Evolutionary conservation across 176 grass and related monocot species (phyloP).

Genomic region (Oryza punctata): DNA sequence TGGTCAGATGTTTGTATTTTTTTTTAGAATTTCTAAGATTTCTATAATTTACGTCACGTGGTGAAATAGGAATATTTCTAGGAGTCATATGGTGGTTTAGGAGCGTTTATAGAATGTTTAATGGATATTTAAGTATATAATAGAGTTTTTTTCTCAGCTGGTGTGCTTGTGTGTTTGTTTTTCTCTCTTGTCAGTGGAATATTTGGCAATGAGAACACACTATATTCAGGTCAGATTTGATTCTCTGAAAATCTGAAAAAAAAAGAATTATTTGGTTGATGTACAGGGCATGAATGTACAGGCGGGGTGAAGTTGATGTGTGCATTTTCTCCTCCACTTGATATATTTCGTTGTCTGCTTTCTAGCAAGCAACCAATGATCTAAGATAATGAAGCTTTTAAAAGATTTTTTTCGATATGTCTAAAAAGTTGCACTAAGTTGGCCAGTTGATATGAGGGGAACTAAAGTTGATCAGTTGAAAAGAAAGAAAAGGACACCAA

Average conservation of each 20-base stretch:
- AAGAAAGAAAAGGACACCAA: background rate
- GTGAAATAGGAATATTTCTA: no score
- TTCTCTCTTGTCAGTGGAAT: background rate
- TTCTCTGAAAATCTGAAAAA: background rate
- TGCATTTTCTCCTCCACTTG: background rate
- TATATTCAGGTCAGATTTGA: constrained; percentile 14
- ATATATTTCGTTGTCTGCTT: background rate
- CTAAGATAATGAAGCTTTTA: background rate
- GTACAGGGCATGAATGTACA: background rate
- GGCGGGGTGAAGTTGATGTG: background rate
- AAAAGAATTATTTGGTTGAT: no score
- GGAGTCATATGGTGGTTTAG: no score
- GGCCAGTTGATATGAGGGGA: background rate
- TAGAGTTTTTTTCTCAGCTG: background rate
- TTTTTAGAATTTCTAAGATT: no score
- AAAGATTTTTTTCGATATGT: background rate
- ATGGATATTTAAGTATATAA: no score
- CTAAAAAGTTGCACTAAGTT: background rate
- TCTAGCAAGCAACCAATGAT: constrained; percentile 22
- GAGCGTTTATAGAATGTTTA: no score
- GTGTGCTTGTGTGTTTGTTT: background rate
- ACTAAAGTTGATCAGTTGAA: constrained; percentile 19
- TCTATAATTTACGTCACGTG: no score
- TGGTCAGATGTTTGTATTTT: no score
- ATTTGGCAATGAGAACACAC: background rate